These are phyloP conservation scores for Schizochytrium sp. DNA, from an alignment of 108 stramenopile species.

Conservation along the genomic window DNA sequence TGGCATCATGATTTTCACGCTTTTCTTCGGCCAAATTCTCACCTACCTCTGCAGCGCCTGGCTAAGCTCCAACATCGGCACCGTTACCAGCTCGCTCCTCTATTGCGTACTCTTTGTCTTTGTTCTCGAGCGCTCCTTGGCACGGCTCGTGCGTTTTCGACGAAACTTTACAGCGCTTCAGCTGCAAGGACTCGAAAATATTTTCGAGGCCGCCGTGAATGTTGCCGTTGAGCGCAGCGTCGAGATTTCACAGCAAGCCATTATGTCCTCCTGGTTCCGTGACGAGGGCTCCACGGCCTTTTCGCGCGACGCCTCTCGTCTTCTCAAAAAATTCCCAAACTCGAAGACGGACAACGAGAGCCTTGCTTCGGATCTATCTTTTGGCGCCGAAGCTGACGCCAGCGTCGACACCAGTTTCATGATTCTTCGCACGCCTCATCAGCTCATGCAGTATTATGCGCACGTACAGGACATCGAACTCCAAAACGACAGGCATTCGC, in stretches of 20 bases:
- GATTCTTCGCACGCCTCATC: not conserved
- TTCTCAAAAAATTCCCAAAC: no score
- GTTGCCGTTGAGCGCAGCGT: not conserved
- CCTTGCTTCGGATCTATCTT: no score
- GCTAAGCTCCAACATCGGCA: not conserved
- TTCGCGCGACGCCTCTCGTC: not conserved
- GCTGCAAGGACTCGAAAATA: not conserved
- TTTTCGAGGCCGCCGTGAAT: not conserved
- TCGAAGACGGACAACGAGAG: no score
- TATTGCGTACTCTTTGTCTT: not conserved
- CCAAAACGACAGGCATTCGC: not conserved
- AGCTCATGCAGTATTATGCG: not conserved
- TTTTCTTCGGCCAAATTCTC: not conserved
- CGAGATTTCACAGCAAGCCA: not conserved
- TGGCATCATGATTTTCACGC: not conserved
- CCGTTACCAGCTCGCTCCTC: not conserved
- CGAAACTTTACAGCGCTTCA: not conserved
- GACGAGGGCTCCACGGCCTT: not conserved
- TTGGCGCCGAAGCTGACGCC: not conserved
- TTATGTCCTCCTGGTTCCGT: not conserved
- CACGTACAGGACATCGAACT: not conserved
- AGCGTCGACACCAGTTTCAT: not conserved
- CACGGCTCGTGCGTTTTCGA: not conserved
- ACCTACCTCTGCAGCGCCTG: not conserved
- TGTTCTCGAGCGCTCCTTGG: not conserved